Evolutionary conservation across 1,284 basidiomycete genomes (phyloP), one percentile per base, ranked within the genome.

Genomic region (Puccinia sorghi): DNA sequence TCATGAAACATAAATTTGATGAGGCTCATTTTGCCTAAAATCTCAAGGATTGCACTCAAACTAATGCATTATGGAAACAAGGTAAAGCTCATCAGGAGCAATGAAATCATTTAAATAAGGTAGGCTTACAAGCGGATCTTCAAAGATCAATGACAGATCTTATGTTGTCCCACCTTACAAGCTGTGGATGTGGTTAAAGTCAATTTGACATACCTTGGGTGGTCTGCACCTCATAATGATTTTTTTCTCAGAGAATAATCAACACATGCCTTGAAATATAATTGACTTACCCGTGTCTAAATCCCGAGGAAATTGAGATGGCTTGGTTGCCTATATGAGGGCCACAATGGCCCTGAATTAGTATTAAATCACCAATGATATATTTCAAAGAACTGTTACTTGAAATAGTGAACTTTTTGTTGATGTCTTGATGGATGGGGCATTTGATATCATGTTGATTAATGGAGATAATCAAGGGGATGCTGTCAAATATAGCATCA

Each of bases 51-150:
- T 90, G 93, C 17, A 92, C 88, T 0, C 85, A 86, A 27, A 95
- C 95, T 13, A 95, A 97, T 85, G 87, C 91, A 80, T 87, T 97
- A 46, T 93, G 91, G 12, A 89, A 90, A 81, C 84, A 94, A 85
- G 96, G 94, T 9, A 93, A 95, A 84, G 86, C 86, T 70, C 92
- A 96, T 84, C 90, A 94, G 85, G 83, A 85, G 15, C 88, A 89
- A 83, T 94, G 94, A 91, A 90, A 93, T 81, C 85, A 88, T 67
- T 85, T 95, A 81, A 95, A 99, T 84, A 88, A 88, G 80, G 80
- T 86, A 97, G 85, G 97, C 96, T 0, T 90, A 90, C 79, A 89
- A 91, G 72, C 96, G 93, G 92, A 97, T 98, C 81, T 98, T 91
- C 84, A 46, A 54, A 64, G 72, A 59, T 74, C 32, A 32, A 22